Conservation (phyloP, 768 basidiomycete species). For the Agrocybe praecox region DNA sequence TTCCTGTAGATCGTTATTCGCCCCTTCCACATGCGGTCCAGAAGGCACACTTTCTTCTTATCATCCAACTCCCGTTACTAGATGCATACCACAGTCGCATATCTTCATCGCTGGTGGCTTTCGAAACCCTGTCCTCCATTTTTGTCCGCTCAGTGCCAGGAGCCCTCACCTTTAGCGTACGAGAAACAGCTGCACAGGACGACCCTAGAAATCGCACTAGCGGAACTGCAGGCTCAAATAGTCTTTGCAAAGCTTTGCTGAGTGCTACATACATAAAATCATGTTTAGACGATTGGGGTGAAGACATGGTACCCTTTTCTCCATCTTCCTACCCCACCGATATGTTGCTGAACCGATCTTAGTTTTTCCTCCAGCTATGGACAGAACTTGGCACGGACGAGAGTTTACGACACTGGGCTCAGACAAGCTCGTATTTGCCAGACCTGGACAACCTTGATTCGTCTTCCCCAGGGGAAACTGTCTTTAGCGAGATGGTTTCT, state of each 20-base stretch:
- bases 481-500: conserved; percentile 78
- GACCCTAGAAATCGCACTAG: conserved; percentile 72
- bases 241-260: conserved; percentile 84
- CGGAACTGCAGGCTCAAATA: conserved; percentile 81
- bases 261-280: conserved; percentile 75
- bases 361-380: conserved; percentile 96
- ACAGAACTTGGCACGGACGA: conserved; percentile 69
- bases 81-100: conserved; percentile 79
- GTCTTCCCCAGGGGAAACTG: conserved; percentile 56
- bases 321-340: no score
- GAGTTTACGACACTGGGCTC: conserved; percentile 56
- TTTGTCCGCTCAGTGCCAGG: conserved; percentile 93
- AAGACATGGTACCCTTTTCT: conserved; percentile 71
- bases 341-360: conserved; percentile 4
- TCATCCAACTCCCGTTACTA: conserved; percentile 84
- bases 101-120: conserved; percentile 86
- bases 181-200: conserved; percentile 43
- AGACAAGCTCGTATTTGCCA: conserved; percentile 53
- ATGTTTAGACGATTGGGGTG: conserved; percentile 82
- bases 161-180: conserved; percentile 61
- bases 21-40: conserved; percentile 80
- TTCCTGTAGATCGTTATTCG: conserved; percentile 80
- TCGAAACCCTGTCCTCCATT: conserved; percentile 87
- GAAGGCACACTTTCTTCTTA: conserved; percentile 80
- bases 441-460: conserved; percentile 31